Conservation (phyloP, 352 stramenopile species). For the Phytopythium cucurbitacearum region DNA sequence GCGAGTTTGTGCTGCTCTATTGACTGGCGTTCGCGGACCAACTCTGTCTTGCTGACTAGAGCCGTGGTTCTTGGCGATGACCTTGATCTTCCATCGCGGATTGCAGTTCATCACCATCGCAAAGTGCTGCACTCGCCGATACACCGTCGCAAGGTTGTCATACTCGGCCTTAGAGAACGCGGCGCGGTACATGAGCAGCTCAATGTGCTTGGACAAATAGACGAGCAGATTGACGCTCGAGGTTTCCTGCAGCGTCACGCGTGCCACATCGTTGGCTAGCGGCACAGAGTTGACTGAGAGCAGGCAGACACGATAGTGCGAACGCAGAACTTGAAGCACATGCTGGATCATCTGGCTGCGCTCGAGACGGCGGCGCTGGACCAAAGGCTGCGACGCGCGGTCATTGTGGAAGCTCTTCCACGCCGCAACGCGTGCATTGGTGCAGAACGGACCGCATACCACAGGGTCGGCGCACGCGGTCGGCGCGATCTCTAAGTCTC, state of each 20-base stretch:
- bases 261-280: neutral
- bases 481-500: conserved; percentile 8
- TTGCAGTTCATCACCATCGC: conserved; percentile 15
- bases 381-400: conserved; percentile 1
- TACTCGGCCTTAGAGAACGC: conserved; percentile 17
- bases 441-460: conserved; percentile 8
- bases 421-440: neutral
- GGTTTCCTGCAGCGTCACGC: conserved; percentile 8
- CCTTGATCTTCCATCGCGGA: conserved; percentile 13
- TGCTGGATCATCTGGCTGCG: conserved; percentile 9
- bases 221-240: conserved; percentile 12
- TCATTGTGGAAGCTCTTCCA: conserved; percentile 8
- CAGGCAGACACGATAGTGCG: conserved; percentile 8
- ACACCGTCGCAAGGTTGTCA: conserved; percentile 8
- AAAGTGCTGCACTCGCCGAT: conserved; percentile 19
- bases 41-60: neutral
- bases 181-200: conserved; percentile 18
- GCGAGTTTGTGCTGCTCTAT: neutral
- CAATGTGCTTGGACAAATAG: conserved; percentile 17
- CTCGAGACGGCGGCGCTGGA: conserved; percentile 6
- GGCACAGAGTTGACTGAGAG: neutral
- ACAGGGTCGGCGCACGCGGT: conserved; percentile 4
- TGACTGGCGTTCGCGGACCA: neutral
- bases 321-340: conserved; percentile 7
- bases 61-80: conserved; percentile 2